Base-by-base conservation (phyloP, 768 basidiomycete genomes). In the Strobilomyces dryophilus region DNA sequence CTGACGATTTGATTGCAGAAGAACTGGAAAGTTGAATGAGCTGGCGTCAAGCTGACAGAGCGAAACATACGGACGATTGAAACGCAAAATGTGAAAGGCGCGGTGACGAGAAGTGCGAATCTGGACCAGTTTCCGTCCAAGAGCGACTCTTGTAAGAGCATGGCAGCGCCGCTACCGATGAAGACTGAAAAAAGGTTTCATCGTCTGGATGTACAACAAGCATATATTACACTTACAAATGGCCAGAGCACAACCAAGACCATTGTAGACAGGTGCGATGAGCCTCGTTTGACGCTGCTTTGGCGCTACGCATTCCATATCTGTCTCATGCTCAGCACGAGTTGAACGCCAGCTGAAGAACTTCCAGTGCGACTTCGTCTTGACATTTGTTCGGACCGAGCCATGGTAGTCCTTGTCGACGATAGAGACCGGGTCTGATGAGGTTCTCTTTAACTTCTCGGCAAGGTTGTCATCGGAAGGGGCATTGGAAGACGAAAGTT, bases 81-180 rank as follows among this genome's bases (percentile, higher is more conserved):
- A 8, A 94, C 78, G 54, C 89, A 92, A 58, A 89, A 79, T 7
- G 91, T 74, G 65, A 90, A 81, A 0, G 92, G 92, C 0, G 76
- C 68, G 1, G 87, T 82, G 14, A 67, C 76, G 10, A 90, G 56
- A 2, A 95, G 78, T 3, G 76, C 79, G 51, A 94, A 90, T 10
- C 92, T 79, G 1, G 55, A 68, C 63, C 76, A 84, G 18, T 76
- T 63, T 18, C 80, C 76, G 63, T 94, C 93, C 45, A 91, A 69
- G 5, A 81, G 70, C 49, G 76, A 86, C 66, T 93, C 90, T 47
- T 79, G 71, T 17, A 94, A 66, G 21, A 89, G 69, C 51, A 79
- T 76, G 34, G 65, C 74, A 7, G 78, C 47, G 47, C 89, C 89
- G 57, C 76, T 80, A 11, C 77, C 80, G 26, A 89, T 74, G 71